Conservation (phyloP, 106 monocot genomes). For the Posidonia australis region DNA sequence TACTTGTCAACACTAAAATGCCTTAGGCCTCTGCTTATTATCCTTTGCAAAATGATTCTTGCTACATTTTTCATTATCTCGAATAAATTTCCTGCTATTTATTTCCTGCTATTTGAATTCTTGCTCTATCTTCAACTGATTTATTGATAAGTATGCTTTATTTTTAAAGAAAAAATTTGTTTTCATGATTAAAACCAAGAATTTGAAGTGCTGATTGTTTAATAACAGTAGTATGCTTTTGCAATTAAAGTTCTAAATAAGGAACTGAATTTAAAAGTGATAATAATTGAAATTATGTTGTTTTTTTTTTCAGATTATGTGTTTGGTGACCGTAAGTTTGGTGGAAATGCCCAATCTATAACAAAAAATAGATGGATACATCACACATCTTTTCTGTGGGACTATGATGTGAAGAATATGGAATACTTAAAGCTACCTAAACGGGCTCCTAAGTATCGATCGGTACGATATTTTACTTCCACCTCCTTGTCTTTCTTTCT, state of each 20-base stretch:
- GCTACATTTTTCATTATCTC: no score
- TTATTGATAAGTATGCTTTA: no score
- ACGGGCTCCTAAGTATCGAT: constrained; percentile 54
- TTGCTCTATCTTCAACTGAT: no score
- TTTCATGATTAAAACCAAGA: no score
- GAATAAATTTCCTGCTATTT: no score
- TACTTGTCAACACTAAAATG: no score
- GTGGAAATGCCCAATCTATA: constrained; percentile 95
- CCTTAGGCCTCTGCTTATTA: no score
- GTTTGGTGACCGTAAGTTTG: constrained; percentile 61
- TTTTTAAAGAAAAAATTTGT: no score
- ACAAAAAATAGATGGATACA: constrained; percentile 83
- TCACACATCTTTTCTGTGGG: constrained; percentile 97
- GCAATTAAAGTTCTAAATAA: background rate
- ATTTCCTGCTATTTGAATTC: no score
- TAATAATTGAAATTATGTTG: background rate
- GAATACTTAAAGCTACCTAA: constrained; percentile 58
- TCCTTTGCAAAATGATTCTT: no score
- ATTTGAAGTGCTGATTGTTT: no score
- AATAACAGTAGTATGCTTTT: no score
- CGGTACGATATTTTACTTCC: constrained; percentile 25
- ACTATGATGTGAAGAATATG: constrained; percentile 76
- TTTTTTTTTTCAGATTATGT: constrained; percentile 63
- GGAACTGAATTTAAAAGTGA: background rate
- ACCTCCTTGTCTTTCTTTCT: background rate